Conservation (phyloP, 202 grass and related monocot genomes). For the Bolboschoenoplectus hybrid region DNA sequence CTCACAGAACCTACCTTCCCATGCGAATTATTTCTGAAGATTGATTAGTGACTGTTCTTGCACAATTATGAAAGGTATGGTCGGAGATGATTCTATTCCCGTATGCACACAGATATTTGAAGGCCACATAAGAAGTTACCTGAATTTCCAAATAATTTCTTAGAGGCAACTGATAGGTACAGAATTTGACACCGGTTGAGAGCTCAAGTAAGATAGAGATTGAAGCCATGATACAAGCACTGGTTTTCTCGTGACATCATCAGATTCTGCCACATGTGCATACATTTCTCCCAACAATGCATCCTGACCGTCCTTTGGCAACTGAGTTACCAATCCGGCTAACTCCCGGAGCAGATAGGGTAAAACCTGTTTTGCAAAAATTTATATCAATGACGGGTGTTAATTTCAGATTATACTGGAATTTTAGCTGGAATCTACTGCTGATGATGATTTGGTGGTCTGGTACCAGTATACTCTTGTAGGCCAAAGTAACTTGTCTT, state of each 20-base stretch:
- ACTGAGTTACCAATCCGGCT: conserved; percentile 55
- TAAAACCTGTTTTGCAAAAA: conserved; percentile 53
- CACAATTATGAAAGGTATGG: neutral
- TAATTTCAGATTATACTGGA: conserved; percentile 12
- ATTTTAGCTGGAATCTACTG: conserved; percentile 2
- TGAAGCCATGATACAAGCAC: conserved; percentile 87
- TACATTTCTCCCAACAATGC: conserved; percentile 82
- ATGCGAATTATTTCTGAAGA: neutral
- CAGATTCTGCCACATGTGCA: conserved; percentile 71
- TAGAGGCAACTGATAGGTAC: conserved; percentile 31
- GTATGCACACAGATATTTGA: neutral
- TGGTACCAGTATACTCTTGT: neutral
- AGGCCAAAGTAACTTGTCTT: neutral
- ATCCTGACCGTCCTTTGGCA: conserved; percentile 82
- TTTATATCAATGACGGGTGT: neutral
- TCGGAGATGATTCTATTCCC: neutral
- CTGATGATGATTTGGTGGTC: neutral
- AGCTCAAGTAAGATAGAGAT: conserved; percentile 82
- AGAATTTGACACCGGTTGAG: conserved; percentile 36
- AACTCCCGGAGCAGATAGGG: conserved; percentile 79
- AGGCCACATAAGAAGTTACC: neutral
- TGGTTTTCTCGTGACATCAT: conserved; percentile 81
- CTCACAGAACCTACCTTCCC: neutral
- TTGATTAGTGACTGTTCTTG: no score
- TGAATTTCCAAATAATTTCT: conserved; percentile 22